Evolutionary conservation across 176 grass and related monocot genomes (phyloP).

Genomic region (Pontederia paniculata): DNA sequence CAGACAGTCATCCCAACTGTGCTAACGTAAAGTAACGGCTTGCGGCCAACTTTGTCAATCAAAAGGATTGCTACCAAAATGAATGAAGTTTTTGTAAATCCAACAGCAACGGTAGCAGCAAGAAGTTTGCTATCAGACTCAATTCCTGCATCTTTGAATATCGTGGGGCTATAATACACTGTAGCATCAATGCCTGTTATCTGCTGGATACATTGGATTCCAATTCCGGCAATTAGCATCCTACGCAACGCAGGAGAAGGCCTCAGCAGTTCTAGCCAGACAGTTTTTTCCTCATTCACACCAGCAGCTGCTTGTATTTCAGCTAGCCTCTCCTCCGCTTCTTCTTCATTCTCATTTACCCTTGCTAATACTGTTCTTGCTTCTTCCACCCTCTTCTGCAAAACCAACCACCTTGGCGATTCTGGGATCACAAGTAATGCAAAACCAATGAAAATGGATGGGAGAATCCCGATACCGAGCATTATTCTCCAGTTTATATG

Average conservation of each 20-base stretch:
- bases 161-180: constrained; percentile 60
- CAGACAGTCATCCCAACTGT: constrained; percentile 54
- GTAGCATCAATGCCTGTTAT: constrained; percentile 56
- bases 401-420: constrained; percentile 69
- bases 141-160: constrained; percentile 44
- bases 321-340: constrained; percentile 34
- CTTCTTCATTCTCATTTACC: constrained; percentile 38
- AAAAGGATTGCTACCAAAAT: constrained; percentile 53
- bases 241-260: constrained; percentile 38
- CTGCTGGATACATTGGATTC: constrained; percentile 61
- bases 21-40: constrained; percentile 46
- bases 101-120: constrained; percentile 50
- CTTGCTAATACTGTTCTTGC: constrained; percentile 43
- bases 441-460: constrained; percentile 57
- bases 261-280: constrained; percentile 54
- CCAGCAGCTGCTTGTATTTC: constrained; percentile 54
- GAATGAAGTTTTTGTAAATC: constrained; percentile 45
- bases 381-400: constrained; percentile 39
- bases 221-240: constrained; percentile 48
- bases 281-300: constrained; percentile 19
- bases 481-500: constrained; percentile 76
- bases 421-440: constrained; percentile 65
- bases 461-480: constrained; percentile 74
- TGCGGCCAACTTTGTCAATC: constrained; percentile 47
- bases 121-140: constrained; percentile 52